Conservation (phyloP, 768 basidiomycete genomes). For the Hericium alpestre region DNA sequence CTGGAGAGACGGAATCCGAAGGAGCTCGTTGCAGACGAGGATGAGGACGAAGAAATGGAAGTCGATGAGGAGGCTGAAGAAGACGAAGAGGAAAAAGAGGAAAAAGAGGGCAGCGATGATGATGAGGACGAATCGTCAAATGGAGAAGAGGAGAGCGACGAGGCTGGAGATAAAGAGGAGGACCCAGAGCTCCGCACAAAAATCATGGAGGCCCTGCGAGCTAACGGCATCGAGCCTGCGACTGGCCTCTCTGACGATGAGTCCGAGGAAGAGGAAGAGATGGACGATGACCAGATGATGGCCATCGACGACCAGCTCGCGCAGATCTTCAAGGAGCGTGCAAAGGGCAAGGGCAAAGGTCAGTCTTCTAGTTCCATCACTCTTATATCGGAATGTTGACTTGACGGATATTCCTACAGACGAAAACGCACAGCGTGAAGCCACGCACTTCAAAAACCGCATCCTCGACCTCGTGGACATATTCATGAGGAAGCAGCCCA, state of each 20-base stretch:
- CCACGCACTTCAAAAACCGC: constrained; percentile 92
- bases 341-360: constrained; percentile 63
- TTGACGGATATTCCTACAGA: constrained; percentile 26
- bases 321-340: constrained; percentile 67
- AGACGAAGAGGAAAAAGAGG: constrained; percentile 25
- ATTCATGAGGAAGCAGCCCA: constrained; percentile 66
- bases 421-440: constrained; percentile 70
- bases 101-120: constrained; percentile 25
- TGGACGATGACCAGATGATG: constrained; percentile 99
- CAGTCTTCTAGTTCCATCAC: constrained; percentile 12
- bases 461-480: constrained; percentile 90
- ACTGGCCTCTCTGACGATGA: constrained; percentile 48
- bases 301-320: constrained; percentile 89
- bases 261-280: constrained; percentile 61
- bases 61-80: constrained; percentile 20
- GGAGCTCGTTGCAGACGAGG: constrained; percentile 32
- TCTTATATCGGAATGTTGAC: too few species aligned
- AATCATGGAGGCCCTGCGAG: constrained; percentile 51
- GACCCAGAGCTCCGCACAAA: constrained; percentile 59
- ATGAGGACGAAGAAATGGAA: constrained; percentile 23
- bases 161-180: constrained; percentile 35
- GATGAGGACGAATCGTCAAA: constrained; percentile 27
- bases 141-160: constrained; percentile 26
- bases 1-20: constrained; percentile 59
- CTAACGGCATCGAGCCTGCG: constrained; percentile 46